These are phyloP conservation scores for Leishmania aethiopica DNA, from an alignment of 208 protist genomes.

Conservation along the genomic window DNA sequence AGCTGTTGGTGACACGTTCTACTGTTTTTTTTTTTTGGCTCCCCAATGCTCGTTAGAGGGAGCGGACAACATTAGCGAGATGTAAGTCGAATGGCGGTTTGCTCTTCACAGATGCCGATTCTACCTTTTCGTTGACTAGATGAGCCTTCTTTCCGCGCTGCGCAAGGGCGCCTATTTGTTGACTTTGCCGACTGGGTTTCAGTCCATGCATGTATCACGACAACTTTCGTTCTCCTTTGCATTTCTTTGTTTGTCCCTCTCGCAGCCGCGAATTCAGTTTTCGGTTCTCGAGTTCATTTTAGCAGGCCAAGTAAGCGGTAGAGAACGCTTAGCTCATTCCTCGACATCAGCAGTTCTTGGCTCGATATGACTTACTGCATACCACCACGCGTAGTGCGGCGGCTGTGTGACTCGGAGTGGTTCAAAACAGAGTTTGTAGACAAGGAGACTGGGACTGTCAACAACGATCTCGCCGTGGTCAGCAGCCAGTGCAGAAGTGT, in stretches of 20 bases:
- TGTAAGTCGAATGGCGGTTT: background rate
- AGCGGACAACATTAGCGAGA: constrained; percentile 13
- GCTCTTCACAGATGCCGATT: background rate
- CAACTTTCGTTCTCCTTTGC: constrained; percentile 7
- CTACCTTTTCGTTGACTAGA: background rate
- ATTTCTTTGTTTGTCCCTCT: constrained; percentile 9
- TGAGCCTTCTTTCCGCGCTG: constrained; percentile 6
- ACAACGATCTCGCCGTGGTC: constrained; percentile 9
- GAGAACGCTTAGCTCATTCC: background rate
- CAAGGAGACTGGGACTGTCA: background rate
- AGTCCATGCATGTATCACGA: background rate
- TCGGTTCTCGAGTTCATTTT: background rate
- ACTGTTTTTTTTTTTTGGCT: background rate
- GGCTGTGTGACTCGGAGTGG: constrained; percentile 26
- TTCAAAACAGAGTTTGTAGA: constrained; percentile 13
- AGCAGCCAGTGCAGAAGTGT: constrained; percentile 11
- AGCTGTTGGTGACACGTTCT: background rate
- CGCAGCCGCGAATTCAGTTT: constrained; percentile 2
- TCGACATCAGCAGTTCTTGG: background rate
- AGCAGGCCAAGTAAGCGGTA: background rate
- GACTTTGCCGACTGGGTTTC: background rate
- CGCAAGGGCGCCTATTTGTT: background rate
- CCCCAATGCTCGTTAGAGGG: background rate
- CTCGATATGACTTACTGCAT: constrained; percentile 6
- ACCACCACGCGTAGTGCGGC: constrained; percentile 4